Conservation (phyloP, 1,284 basidiomycete genomes). For the Ceratobasidium sp. region DNA sequence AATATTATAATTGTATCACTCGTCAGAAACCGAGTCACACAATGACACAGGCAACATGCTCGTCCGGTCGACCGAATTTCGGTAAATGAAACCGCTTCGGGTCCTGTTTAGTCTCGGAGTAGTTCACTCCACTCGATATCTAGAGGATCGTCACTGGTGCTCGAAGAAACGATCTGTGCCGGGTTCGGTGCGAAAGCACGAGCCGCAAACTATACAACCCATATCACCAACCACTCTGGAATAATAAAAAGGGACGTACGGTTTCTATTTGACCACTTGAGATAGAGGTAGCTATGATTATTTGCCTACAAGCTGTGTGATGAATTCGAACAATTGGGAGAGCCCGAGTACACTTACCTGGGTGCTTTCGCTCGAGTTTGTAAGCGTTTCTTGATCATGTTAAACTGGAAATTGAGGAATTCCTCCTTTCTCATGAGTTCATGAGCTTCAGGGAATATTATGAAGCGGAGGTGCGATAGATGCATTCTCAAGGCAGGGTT, state of each 20-base stretch:
- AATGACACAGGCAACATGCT: too few species aligned
- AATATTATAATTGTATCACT: too few species aligned
- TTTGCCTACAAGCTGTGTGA: background rate
- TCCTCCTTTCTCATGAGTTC: conserved; percentile 12
- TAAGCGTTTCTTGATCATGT: conserved; percentile 25
- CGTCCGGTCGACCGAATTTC: too few species aligned
- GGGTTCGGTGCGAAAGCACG: background rate
- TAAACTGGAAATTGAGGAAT: conserved; percentile 23
- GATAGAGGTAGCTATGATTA: conserved; percentile 5
- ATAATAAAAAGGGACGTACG: background rate
- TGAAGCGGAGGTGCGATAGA: background rate
- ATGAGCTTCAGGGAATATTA: conserved; percentile 20
- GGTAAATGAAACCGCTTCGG: too few species aligned
- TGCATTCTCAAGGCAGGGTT: conserved; percentile 7
- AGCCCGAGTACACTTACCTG: background rate
- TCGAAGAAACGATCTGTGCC: background rate
- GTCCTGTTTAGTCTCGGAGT: background rate
- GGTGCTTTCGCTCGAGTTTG: conserved; percentile 18
- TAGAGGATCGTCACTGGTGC: background rate
- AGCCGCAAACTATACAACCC: background rate
- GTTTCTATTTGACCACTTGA: conserved; percentile 2
- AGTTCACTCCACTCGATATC: background rate
- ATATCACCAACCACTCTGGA: too few species aligned
- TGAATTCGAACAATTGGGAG: background rate
- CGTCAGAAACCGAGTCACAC: too few species aligned